These are phyloP conservation scores for Podospora didyma DNA, from an alignment of 495 filamentous ascomycete species.

Conservation along the genomic window DNA sequence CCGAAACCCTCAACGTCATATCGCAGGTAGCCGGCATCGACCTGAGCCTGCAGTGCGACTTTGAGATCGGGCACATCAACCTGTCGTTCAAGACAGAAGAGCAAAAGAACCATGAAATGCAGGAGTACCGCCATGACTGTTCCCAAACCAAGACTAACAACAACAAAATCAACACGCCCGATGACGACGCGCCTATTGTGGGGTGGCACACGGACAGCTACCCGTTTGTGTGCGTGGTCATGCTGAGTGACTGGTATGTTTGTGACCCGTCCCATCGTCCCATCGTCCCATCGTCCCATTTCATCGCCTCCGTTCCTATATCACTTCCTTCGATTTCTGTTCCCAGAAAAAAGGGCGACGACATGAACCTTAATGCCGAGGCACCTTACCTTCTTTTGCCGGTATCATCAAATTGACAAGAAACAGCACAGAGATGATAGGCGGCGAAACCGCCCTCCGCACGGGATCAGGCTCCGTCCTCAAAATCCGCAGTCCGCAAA, in stretches of 20 bases:
- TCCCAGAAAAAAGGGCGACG: too few species aligned
- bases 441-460: slow-evolving; percentile 65
- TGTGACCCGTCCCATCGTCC: too few species aligned
- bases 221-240: slow-evolving; percentile 72
- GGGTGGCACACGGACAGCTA: slow-evolving; percentile 74
- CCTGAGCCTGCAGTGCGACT: slow-evolving; percentile 64
- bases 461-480: slow-evolving; percentile 58
- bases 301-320: too few species aligned
- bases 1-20: slow-evolving; percentile 59
- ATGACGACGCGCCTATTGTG: slow-evolving; percentile 60
- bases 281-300: too few species aligned
- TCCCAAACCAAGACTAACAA: slow-evolving; percentile 23
- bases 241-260: slow-evolving; percentile 56
- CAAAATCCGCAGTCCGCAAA: slow-evolving; percentile 65
- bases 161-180: slow-evolving; percentile 13
- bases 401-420: too few species aligned
- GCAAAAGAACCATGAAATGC: slow-evolving; percentile 30
- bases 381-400: too few species aligned
- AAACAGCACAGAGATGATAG: slow-evolving; percentile 58
- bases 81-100: slow-evolving; percentile 54
- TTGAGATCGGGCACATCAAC: slow-evolving; percentile 73
- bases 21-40: slow-evolving; percentile 74
- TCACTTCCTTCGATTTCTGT: too few species aligned
- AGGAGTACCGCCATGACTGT: slow-evolving; percentile 31
- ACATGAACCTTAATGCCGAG: too few species aligned